Evolutionary conservation across 208 protist genomes (phyloP).

Genomic region (Trypanosoma scelopori): DNA sequence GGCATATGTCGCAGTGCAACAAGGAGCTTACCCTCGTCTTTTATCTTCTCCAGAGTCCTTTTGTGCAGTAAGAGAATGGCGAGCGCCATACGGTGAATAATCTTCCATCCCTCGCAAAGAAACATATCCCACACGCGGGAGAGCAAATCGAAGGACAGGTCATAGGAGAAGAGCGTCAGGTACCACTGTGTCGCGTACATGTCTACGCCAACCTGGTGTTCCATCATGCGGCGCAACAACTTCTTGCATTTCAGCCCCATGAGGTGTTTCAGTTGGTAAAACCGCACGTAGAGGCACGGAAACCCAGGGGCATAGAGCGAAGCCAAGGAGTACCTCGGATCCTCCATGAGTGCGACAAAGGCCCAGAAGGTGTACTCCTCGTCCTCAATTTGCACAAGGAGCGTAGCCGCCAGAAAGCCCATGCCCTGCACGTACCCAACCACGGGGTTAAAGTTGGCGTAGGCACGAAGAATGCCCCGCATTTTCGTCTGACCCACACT

Average conservation of each 20-base stretch:
- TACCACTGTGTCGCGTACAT: constrained; percentile 88
- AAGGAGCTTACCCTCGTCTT: constrained; percentile 54
- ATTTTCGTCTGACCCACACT: constrained; percentile 59
- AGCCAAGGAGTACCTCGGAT: constrained; percentile 55
- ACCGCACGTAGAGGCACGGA: constrained; percentile 61
- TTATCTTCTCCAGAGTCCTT: constrained; percentile 35
- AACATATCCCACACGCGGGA: constrained; percentile 92
- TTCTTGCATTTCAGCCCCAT: constrained; percentile 42
- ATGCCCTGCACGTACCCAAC: constrained; percentile 93
- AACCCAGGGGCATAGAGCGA: constrained; percentile 76
- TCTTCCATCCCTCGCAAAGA: constrained; percentile 91
- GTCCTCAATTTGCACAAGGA: constrained; percentile 72
- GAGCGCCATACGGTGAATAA: constrained; percentile 83
- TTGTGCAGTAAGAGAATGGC: constrained; percentile 71
- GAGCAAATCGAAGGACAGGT: constrained; percentile 78
- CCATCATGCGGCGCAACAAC: constrained; percentile 36
- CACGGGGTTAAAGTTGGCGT: constrained; percentile 60
- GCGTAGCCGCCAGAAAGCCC: constrained; percentile 85
- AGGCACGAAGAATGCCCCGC: constrained; percentile 75
- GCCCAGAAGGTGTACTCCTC: constrained; percentile 89
- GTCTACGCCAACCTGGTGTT: constrained; percentile 36
- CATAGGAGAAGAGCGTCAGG: constrained; percentile 85
- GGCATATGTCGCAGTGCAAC: constrained; percentile 62
- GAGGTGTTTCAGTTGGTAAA: constrained; percentile 70
- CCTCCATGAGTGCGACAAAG: constrained; percentile 83